Percentiles rank a stretch among this genome's conserved stretches.
These are phyloP conservation scores for Kregervanrija delftensis DNA, from an alignment of 805 yeast species.

Conservation along the genomic window DNA sequence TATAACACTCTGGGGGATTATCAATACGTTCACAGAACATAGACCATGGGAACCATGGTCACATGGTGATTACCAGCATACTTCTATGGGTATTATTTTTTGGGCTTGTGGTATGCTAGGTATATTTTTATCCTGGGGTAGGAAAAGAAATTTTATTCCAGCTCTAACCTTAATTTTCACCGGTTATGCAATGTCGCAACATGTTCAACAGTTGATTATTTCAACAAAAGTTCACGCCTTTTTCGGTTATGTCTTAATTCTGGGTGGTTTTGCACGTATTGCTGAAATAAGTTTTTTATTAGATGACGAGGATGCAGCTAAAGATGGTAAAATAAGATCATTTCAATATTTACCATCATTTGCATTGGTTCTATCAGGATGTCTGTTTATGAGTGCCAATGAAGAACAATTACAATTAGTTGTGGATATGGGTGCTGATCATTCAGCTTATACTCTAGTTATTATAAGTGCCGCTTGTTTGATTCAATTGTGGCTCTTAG, in stretches of 20 bases:
- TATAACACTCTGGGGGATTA: conserved; percentile 86
- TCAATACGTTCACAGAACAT: conserved; percentile 94
- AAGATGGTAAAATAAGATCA: conserved; percentile 44
- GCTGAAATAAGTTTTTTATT: conserved; percentile 76
- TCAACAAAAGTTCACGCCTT: conserved; percentile 84
- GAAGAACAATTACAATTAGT: conserved; percentile 80
- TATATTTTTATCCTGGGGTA: conserved; percentile 61
- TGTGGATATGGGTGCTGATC: conserved; percentile 71
- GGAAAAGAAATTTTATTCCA: conserved; percentile 70
- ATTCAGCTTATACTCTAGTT: conserved; percentile 72
- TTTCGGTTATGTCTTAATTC: conserved; percentile 76
- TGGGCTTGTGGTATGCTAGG: conserved; percentile 93
- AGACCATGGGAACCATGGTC: conserved; percentile 87
- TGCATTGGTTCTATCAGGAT: conserved; percentile 69
- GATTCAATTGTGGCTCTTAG: conserved; percentile 57
- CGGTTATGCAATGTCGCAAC: conserved; percentile 93
- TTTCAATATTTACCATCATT: conserved; percentile 88
- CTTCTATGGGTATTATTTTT: conserved; percentile 95
- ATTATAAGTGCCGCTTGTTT: conserved; percentile 68
- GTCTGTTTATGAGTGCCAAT: conserved; percentile 85
- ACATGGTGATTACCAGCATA: conserved; percentile 92
- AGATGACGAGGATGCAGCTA: conserved; percentile 42
- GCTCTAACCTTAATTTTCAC: conserved; percentile 77
- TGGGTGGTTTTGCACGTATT: conserved; percentile 70
- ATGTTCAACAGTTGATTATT: conserved; percentile 64